These are phyloP conservation scores for Trichophaea hybrida DNA, from an alignment of 2,329 filamentous ascomycete genomes.

Conservation along the genomic window DNA sequence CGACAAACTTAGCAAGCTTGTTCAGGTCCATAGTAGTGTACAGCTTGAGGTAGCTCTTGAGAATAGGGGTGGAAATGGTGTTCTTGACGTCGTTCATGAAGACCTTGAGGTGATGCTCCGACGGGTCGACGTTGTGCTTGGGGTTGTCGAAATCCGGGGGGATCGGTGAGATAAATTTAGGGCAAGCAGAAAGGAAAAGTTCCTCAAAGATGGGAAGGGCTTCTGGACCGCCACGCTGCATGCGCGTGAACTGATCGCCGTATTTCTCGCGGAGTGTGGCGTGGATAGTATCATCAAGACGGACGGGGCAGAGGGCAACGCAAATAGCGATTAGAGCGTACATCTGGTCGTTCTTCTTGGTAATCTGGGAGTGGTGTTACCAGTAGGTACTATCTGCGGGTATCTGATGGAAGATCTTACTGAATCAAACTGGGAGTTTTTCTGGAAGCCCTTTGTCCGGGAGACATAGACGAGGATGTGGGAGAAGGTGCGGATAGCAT, in stretches of 20 bases:
- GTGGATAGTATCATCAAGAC: slow-evolving; percentile 98
- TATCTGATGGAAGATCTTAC: slow-evolving; percentile 4
- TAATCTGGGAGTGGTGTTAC: slow-evolving; percentile 41
- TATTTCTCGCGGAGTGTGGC: slow-evolving; percentile 97
- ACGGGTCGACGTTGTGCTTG: slow-evolving; percentile 84
- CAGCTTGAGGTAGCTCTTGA: slow-evolving; percentile 96
- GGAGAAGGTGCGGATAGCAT: slow-evolving; percentile 99
- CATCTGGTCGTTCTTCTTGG: slow-evolving; percentile 99
- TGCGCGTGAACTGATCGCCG: slow-evolving; percentile 89
- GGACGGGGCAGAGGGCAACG: slow-evolving; percentile 91
- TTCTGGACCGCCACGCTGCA: slow-evolving; percentile 91
- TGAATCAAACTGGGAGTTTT: slow-evolving; percentile 94
- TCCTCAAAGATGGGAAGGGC: slow-evolving; percentile 95
- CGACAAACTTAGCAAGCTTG: slow-evolving; percentile 94
- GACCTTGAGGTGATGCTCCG: slow-evolving; percentile 91
- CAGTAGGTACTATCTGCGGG: background rate
- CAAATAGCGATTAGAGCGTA: slow-evolving; percentile 98
- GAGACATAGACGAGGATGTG: slow-evolving; percentile 99
- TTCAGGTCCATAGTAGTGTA: slow-evolving; percentile 99
- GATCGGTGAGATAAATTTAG: slow-evolving; percentile 97
- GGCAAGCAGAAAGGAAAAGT: slow-evolving; percentile 93
- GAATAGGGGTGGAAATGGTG: slow-evolving; percentile 81
- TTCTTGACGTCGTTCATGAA: slow-evolving; percentile 99
- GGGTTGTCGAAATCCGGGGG: slow-evolving; percentile 97
- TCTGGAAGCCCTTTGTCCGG: slow-evolving; percentile 99